Base-by-base conservation (phyloP, 148 eudicot species). In the Vaccinium macrocarpon region DNA sequence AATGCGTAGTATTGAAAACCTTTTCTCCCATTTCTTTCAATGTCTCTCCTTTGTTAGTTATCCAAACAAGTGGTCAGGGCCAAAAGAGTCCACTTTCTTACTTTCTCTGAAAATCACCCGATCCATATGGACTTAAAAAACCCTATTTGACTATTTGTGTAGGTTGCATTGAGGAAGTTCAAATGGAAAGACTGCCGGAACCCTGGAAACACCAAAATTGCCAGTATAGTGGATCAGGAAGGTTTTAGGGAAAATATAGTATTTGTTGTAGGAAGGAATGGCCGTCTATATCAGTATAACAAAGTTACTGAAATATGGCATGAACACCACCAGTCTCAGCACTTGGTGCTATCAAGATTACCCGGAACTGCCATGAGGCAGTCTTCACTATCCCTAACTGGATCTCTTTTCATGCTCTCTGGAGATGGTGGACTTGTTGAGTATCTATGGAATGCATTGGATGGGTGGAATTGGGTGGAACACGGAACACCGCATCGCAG, bases 391-490 rank as follows among this genome's bases (percentile, higher is more conserved):
- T 90, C 94, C 66, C 85, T 85, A 57, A 80, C 84, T 51, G 94
- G 98, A 51, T 95, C 98, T 48, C 87, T 95, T 18, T 95, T 94
- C 86, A 90, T 95, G 94, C 87, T 93, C 48, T 91, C 94, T 19
- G 93, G 86, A 80, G 90, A 91, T 25, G 97, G 98, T 79, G 92
- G 91, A 35, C 88, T 95, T 19, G 92, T 95, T 52, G 98, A 95
- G 84, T 94, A 95, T 86, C 90, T 88, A 19, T 95, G 97, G 97
- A 91, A 89, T 53, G 75, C 90, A 4, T 6, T 79, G n/a, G 93
- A 91, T 42, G 97, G 97, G 19, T 95, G 97, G 98, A 61, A 86
- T 73, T 95, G 98, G 98, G 84, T 93, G 57, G 98, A 95, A 70
- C 98, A 95, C 56, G 98, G 98, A 66, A 89, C 91, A 19, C 97